Conservation (phyloP, 371 early-diverging fungal genomes). For the Mucor indicus region DNA sequence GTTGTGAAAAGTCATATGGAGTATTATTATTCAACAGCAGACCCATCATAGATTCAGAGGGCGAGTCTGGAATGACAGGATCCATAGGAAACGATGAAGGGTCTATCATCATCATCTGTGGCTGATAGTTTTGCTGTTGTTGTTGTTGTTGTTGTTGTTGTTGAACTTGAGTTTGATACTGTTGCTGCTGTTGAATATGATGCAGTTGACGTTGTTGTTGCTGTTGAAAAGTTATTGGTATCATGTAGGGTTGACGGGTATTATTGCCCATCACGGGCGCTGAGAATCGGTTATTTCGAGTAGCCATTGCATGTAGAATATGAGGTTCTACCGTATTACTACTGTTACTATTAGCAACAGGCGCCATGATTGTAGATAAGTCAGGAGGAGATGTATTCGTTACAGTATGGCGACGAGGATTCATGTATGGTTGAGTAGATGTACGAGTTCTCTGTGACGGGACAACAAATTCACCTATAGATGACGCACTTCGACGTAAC, state of each 20-base stretch:
- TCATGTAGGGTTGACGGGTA: conserved; percentile 17
- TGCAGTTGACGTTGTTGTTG: conserved; percentile 6
- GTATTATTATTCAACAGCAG: conserved; percentile 29
- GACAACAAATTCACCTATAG: conserved; percentile 15
- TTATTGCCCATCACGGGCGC: conserved; percentile 15
- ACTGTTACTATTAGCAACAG: not conserved
- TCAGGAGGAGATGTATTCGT: conserved; percentile 18
- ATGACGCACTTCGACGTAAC: conserved; percentile 18
- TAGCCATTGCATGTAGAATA: conserved; percentile 17
- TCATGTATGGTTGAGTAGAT: conserved; percentile 10
- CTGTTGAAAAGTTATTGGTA: conserved; percentile 24
- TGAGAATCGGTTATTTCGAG: conserved; percentile 18
- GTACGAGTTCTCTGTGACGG: conserved; percentile 10
- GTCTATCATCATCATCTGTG: conserved; percentile 15
- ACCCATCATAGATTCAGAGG: conserved; percentile 41
- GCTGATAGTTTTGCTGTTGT: conserved; percentile 6
- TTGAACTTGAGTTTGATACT: not conserved
- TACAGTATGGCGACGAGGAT: conserved; percentile 19
- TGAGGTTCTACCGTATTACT: conserved; percentile 12
- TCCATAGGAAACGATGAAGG: conserved; percentile 34
- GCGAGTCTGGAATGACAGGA: conserved; percentile 30
- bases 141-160: conserved; percentile 4
- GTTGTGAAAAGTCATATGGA: conserved; percentile 9
- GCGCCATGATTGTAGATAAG: not conserved
- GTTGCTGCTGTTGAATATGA: conserved; percentile 4